Base-by-base conservation (phyloP, 495 filamentous ascomycete genomes). In the Sordaria brevicollis region DNA sequence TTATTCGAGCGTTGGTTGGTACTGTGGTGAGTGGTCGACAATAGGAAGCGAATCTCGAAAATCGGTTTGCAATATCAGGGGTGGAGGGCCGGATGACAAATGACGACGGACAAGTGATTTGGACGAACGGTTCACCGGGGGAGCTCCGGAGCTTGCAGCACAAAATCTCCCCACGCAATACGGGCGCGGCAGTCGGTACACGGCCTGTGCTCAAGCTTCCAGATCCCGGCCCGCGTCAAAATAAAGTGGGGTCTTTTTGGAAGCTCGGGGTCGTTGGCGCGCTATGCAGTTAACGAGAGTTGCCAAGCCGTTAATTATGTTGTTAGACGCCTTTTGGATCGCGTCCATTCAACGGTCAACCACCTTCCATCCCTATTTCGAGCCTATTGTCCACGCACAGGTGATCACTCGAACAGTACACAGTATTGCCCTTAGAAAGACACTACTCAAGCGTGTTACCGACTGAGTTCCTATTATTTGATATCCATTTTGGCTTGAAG, bases 1-100 rank as follows among this genome's bases (percentile, higher is more conserved):
- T 73, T 11, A 8, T n/a, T 25, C 31, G 66, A 39, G 17, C 11
- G 57, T 31, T 67, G 72, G 57, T 31, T 67, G 72, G 68, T 29
- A 25, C 6, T 21, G 66, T 35, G n/a, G 35, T n/a, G n/a, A n/a
- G n/a, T 3, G 31, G 21, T 19, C 39, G 31, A 37, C 13, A 25
- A 19, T 34, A 5, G 10, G 31, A 37, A 37, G 15, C 10, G 39
- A 65, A 15, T 49, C n/a, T 68, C 54, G 39, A 11, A 36, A 19
- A 36, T 35, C 19, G 66, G 67, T 57, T 71, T 57, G 21, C 49
- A 13, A 62, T 29, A 62, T 15, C 49, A 15, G 13, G 29, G 11
- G 49, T 25, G 49, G 49, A 57, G 49, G 49, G 29, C 25, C 21
- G 49, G 49, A 57, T 62, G 49, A 62, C 49, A 62, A 7, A 62